Evolutionary conservation across 495 filamentous ascomycete species (phyloP), one percentile per base, ranked within the genome.

Genomic region (Chaetomium cochliodes): DNA sequence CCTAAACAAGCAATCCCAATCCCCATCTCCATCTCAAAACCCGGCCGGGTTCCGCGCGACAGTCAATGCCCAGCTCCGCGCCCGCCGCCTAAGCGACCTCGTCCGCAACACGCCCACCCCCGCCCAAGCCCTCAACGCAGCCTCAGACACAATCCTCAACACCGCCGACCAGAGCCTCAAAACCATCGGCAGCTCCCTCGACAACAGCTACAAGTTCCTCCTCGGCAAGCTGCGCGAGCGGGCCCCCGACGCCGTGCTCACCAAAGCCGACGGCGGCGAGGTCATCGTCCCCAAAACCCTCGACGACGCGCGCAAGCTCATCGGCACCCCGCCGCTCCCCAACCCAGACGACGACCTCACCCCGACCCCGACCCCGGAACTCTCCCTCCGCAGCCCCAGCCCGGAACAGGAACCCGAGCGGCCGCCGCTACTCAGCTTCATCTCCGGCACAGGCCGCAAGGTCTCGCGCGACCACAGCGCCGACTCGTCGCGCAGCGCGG

Each of bases 131-230:
- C 78, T 97, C 58, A 91, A 90, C 67, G 89, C 88, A 9, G 90
- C 92, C 53, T 88, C 90, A 55, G 92, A 94, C 75, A 87, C 88
- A 11, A 86, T 97, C 15, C 85, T 94, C 41, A 90, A 80, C 63
- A 93, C 89, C 13, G 94, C 94, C 18, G 96, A 98, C 69, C 90
- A 96, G 70, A 82, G 92, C 11, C 78, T 97, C 67, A 96, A 97
- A 65, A 93, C 88, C 13, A 93, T 99, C 63, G 86, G 93, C 61
- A 90, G 81, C 62, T 90, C 93, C 25, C 79, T 99, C 12, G 92
- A 93, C 37, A 90, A 89, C 68, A 96, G 91, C 70, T 96, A 97
- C 78, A 96, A 93, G 69, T 96, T 98, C 65, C 79, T 98, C 12
- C 88, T 99, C 57, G 93, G 93, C 44, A 90, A 92, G 67, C 85